phyloP scores from a whole-genome alignment of 768 basidiomycete species.

The Tylopilus subfusipes region DNA sequence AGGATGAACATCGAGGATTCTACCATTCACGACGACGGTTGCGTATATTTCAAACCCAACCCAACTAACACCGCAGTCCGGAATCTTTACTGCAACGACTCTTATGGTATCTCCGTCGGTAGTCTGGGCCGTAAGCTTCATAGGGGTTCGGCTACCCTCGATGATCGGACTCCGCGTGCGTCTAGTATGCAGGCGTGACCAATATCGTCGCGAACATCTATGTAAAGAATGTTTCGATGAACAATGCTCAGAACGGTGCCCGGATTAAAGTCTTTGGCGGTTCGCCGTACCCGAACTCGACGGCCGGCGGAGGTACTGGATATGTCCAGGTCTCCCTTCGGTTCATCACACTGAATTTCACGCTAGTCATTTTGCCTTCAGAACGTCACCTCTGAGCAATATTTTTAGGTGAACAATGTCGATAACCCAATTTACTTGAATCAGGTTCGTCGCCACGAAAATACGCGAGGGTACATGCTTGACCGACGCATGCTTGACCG shows the following conservation, averaged over 20 bases:
- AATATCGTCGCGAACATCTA: conserved; percentile 46
- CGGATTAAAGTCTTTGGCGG: conserved; percentile 53
- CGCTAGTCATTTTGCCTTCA: neutral
- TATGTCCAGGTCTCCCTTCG: conserved; percentile 35
- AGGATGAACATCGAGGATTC: conserved; percentile 39
- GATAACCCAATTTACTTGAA: conserved; percentile 42
- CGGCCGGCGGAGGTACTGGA: conserved; percentile 42
- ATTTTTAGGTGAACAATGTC: conserved; percentile 34
- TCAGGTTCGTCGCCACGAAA: conserved; percentile 22
- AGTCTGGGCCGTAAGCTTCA: conserved; percentile 37
- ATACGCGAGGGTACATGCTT: neutral
- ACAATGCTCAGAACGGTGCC: conserved; percentile 46
- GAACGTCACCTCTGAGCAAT: conserved; percentile 26
- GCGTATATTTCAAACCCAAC: conserved; percentile 28
- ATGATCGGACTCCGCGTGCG: neutral
- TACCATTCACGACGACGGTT: conserved; percentile 40
- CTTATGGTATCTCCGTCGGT: conserved; percentile 45
- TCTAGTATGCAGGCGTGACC: conserved; percentile 36
- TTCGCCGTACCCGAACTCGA: conserved; percentile 36
- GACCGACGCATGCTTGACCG: neutral
- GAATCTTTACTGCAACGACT: conserved; percentile 41
- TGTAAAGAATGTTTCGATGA: conserved; percentile 41
- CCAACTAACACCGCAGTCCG: conserved; percentile 40
- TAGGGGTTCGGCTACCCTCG: neutral
- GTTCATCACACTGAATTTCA: neutral